Percentiles rank a stretch among this genome's conserved stretches.
These are phyloP conservation scores for Malus sylvestris DNA, from an alignment of 306 rosid species.

Conservation along the genomic window DNA sequence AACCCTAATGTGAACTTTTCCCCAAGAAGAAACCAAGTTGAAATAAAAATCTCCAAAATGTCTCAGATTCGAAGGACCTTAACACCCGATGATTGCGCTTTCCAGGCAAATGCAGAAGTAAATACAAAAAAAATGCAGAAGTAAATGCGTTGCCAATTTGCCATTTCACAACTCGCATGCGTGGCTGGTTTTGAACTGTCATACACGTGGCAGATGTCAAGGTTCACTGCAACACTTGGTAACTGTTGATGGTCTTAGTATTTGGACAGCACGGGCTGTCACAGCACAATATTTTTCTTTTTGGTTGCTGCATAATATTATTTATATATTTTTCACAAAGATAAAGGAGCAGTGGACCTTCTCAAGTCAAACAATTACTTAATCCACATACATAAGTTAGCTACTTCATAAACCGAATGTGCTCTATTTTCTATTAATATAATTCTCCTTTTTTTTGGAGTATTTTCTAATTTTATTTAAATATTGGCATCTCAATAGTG, in stretches of 20 bases:
- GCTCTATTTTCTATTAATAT: not conserved
- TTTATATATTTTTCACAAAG: not conserved
- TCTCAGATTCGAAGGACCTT: constrained; percentile 7
- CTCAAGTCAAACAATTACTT: constrained; percentile 47
- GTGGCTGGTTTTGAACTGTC: constrained; percentile 24
- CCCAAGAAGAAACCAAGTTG: not conserved
- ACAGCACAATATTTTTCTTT: not conserved
- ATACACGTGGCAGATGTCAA: constrained; percentile 18
- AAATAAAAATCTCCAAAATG: not conserved
- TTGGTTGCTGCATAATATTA: not conserved
- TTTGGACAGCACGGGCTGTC: constrained; percentile 22
- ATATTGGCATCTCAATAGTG: not conserved
- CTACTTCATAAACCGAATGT: constrained; percentile 21
- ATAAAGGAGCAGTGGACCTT: not conserved
- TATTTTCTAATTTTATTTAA: not conserved
- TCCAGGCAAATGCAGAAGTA: not conserved
- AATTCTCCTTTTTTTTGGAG: not conserved
- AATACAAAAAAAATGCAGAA: not conserved
- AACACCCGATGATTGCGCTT: not conserved
- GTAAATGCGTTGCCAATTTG: not conserved
- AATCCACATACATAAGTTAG: constrained; percentile 6
- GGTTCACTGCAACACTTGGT: not conserved
- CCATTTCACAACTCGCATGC: not conserved
- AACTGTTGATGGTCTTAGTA: constrained; percentile 18
- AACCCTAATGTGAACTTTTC: not conserved